These are phyloP conservation scores for Auxenochlorella pyrenoidosa DNA, from an alignment of 139 green algal species.

Conservation along the genomic window DNA sequence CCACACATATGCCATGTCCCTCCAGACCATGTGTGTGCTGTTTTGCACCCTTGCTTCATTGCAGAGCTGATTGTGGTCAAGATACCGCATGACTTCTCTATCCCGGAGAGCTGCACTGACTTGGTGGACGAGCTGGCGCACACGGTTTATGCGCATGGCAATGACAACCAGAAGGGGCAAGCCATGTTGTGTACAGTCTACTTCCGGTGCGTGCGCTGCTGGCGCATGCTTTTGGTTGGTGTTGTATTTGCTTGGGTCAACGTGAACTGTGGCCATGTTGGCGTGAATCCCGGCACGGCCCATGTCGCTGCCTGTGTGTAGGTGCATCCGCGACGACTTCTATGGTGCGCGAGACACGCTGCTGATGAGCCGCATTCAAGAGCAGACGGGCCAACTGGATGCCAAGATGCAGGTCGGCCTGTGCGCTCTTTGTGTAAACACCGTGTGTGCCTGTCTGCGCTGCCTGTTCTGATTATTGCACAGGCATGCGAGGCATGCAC, in stretches of 20 bases:
- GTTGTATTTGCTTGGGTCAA: background rate
- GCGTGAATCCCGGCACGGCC: background rate
- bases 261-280: background rate
- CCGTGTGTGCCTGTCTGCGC: background rate
- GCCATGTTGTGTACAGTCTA: constrained; percentile 97
- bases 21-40: background rate
- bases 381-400: constrained; percentile 70
- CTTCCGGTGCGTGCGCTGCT: constrained; percentile 60
- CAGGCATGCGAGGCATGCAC: too few species aligned
- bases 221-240: background rate
- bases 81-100: constrained; percentile 78
- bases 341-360: constrained; percentile 92
- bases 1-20: too few species aligned
- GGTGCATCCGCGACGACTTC: constrained; percentile 91
- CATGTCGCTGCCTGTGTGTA: background rate
- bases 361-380: constrained; percentile 96
- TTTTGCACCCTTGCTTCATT: too few species aligned
- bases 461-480: background rate
- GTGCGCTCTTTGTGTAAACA: too few species aligned
- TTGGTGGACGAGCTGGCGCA: constrained; percentile 59
- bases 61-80: constrained; percentile 35
- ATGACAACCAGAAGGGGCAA: constrained; percentile 97
- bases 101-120: constrained; percentile 68
- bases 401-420: constrained; percentile 53
- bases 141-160: constrained; percentile 89